A percentile compares a stretch with the other conserved stretches of the same genome.
These are phyloP conservation scores for Epicoccum nigrum DNA, from an alignment of 2,329 filamentous ascomycete genomes.

Conservation along the genomic window DNA sequence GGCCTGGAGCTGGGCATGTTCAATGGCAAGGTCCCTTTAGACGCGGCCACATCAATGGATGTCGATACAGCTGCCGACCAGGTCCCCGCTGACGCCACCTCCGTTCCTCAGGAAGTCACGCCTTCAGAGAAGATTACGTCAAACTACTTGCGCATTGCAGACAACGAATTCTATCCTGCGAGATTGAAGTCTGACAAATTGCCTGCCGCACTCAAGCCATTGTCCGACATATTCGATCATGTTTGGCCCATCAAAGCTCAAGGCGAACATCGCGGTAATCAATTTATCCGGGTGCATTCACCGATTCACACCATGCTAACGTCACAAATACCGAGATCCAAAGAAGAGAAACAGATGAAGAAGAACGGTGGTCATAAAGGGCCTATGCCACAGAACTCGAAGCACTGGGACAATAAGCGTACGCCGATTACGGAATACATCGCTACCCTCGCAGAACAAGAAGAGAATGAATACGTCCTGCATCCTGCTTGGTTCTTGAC, in stretches of 20 bases:
- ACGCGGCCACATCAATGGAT: slow-evolving; percentile 11
- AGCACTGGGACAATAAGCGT: slow-evolving; percentile 73
- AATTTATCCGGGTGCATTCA: slow-evolving; percentile 78
- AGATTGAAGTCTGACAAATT: slow-evolving; percentile 51
- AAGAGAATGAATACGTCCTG: slow-evolving; percentile 81
- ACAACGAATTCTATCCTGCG: slow-evolving; percentile 58
- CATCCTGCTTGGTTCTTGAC: slow-evolving; percentile 76
- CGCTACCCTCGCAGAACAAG: slow-evolving; percentile 72
- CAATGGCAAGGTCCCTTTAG: slow-evolving; percentile 56
- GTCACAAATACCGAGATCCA: slow-evolving; percentile 71
- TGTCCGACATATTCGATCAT: slow-evolving; percentile 83
- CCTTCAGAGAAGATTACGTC: slow-evolving; percentile 22
- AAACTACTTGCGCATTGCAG: slow-evolving; percentile 46
- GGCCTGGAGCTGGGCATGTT: slow-evolving; percentile 93
- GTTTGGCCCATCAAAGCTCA: slow-evolving; percentile 89
- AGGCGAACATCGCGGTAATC: slow-evolving; percentile 72
- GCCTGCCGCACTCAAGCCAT: slow-evolving; percentile 58
- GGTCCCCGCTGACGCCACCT: slow-evolving; percentile 16
- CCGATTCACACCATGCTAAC: slow-evolving; percentile 85
- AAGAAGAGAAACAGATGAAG: slow-evolving; percentile 69
- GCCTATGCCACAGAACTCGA: slow-evolving; percentile 66
- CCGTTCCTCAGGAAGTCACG: neutral
- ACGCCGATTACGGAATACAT: slow-evolving; percentile 85
- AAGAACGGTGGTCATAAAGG: slow-evolving; percentile 46
- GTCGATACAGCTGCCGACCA: slow-evolving; percentile 5